phyloP scores from a whole-genome alignment of 2,329 filamentous ascomycete genomes.

The Xylariales sp. region DNA sequence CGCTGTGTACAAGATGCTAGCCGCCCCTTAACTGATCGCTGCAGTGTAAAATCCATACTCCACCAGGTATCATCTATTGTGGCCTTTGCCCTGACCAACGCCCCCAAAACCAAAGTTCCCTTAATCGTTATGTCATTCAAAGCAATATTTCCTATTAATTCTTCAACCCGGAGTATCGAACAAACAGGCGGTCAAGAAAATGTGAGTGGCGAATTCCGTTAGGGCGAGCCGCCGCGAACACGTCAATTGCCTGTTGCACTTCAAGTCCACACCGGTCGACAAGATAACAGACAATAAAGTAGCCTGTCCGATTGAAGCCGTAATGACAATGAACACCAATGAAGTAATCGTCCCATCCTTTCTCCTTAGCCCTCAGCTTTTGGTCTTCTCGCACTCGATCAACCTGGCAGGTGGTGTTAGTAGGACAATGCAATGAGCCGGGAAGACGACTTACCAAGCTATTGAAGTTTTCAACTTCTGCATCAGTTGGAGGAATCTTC shows the following conservation, averaged over 20 bases:
- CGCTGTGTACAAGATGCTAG: too few relatives aligned
- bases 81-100: too few relatives aligned
- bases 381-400: constrained; percentile 51
- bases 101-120: too few relatives aligned
- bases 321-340: constrained; percentile 94
- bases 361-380: constrained; percentile 33
- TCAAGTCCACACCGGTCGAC: constrained; percentile 71
- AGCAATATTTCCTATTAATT: constrained; percentile 2
- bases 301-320: constrained; percentile 91
- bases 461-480: constrained; percentile 48
- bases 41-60: too few relatives aligned
- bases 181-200: constrained; percentile 79
- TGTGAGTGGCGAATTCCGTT: constrained; percentile 87
- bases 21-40: too few relatives aligned
- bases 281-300: constrained; percentile 86
- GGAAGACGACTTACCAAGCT: constrained; percentile 30
- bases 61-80: too few relatives aligned
- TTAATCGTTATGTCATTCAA: too few relatives aligned
- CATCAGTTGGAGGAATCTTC: constrained; percentile 71
- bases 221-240: constrained; percentile 67
- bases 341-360: constrained; percentile 38
- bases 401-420: constrained; percentile 31
- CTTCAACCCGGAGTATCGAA: constrained; percentile 58
- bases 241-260: constrained; percentile 72
- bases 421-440: neutral